Base-by-base conservation (phyloP, 2,329 filamentous ascomycete genomes). In the Aspergillus udagawae region DNA sequence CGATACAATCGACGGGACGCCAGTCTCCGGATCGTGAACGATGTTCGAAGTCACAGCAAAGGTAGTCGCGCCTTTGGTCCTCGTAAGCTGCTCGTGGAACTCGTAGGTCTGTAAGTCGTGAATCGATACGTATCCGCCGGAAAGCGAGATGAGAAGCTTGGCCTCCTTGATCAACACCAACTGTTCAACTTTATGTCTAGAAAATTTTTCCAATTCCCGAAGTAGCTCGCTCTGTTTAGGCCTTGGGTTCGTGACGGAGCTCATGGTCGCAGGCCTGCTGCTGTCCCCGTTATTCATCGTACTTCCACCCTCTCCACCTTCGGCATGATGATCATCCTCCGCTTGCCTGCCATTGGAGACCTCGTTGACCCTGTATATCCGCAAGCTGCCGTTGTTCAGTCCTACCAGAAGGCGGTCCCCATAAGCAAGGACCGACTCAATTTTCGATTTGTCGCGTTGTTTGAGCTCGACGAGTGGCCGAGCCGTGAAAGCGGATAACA, bases 401-500 rank as follows among this genome's bases (percentile, higher is more conserved):
- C 94, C 94, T 57, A 97, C 92, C 54, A 99, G 84, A 38, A 99
- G 83, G 61, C 92, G 87, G 73, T 99, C 94, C 71, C 92, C 92
- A 77, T 96, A 91, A 60, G 93, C 91, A 50, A 97, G 83, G 65
- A 99, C 91, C 51, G 91, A 94, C 78, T 99, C 94, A 77, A 99
- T 96, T 81, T 89, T 94, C 64, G 91, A 95, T 81, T 95, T 97
- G 85, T 97, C 93, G 76, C 91, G 88, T 76, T 87, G 87, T 79
- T 90, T 92, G 70, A 99, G 89, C 89, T 99, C 94, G 82, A 97
- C 90, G 74, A 99, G 93, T 63, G 92, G 90, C 71, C 91, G 90
- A 80, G 94, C 92, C 67, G 90, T 96, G 79, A 99, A 99, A 73
- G 94, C 94, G 77, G 93, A 95, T 77, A 99, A 88, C 94, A 97